Percentiles rank a stretch among this genome's conserved stretches.
phyloP scores from a whole-genome alignment of 306 rosid genomes.

The Quercus gilva region DNA sequence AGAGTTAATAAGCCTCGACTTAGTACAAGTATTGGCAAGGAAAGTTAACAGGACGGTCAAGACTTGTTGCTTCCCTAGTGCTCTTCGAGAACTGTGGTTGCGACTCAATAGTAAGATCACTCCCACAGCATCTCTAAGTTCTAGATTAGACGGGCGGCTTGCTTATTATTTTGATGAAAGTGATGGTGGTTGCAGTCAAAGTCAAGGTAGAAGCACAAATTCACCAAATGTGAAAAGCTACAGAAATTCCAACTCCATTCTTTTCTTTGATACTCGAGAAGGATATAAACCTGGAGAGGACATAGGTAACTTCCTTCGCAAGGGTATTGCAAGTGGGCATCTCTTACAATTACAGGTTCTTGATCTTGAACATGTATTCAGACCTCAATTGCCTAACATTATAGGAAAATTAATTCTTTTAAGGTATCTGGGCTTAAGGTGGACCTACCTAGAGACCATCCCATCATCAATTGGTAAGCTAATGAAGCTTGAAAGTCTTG shows the following conservation, averaged over 20 bases:
- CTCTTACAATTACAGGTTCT: constrained; percentile 21
- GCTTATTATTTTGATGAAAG: no score
- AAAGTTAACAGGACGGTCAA: no score
- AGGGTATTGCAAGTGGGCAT: constrained; percentile 6
- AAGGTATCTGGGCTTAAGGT: constrained; percentile 41
- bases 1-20: no score
- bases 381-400: constrained; percentile 28
- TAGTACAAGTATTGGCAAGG: no score
- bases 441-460: constrained; percentile 33
- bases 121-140: no score
- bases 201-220: background rate
- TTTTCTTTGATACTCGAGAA: constrained; percentile 28
- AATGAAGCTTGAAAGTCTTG: constrained; percentile 32
- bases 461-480: constrained; percentile 31
- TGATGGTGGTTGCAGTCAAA: background rate
- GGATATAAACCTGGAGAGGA: constrained; percentile 36
- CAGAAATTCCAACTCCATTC: constrained; percentile 12
- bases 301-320: constrained; percentile 10
- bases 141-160: no score
- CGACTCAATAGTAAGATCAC: no score
- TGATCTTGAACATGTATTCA: constrained; percentile 44
- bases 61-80: no score
- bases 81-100: no score
- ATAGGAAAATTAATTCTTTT: constrained; percentile 24
- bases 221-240: background rate